Conservation (phyloP, 1,284 basidiomycete genomes). For the Psilocybe mexicana region DNA sequence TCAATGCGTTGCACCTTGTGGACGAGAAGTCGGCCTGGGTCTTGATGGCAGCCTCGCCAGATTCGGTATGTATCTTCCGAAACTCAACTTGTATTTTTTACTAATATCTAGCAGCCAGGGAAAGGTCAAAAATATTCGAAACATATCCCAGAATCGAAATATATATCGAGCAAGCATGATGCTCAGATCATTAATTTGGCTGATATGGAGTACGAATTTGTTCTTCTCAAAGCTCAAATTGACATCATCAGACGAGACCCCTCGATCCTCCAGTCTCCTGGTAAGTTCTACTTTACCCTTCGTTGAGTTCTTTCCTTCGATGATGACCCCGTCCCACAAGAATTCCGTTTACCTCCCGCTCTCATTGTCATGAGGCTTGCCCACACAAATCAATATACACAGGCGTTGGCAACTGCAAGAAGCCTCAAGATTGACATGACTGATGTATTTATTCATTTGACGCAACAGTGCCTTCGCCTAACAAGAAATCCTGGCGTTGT, state of each 20-base stretch:
- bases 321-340: slow-evolving; percentile 36
- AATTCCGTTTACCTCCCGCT: slow-evolving; percentile 63
- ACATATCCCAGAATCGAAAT: slow-evolving; percentile 79
- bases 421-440: slow-evolving; percentile 85
- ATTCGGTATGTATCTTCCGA: slow-evolving; percentile 40
- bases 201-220: slow-evolving; percentile 87
- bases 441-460: slow-evolving; percentile 79
- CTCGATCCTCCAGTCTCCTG: slow-evolving; percentile 37
- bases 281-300: slow-evolving; percentile 29
- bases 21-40: slow-evolving; percentile 88
- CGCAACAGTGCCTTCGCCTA: slow-evolving; percentile 78
- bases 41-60: slow-evolving; percentile 52
- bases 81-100: slow-evolving; percentile 11
- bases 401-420: slow-evolving; percentile 78
- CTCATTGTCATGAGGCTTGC: slow-evolving; percentile 82
- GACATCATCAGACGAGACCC: slow-evolving; percentile 64
- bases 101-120: slow-evolving; percentile 42
- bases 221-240: slow-evolving; percentile 77
- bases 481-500: slow-evolving; percentile 57
- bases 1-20: slow-evolving; percentile 87
- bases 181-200: slow-evolving; percentile 79
- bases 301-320: slow-evolving; percentile 21
- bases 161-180: slow-evolving; percentile 57
- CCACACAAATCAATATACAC: slow-evolving; percentile 78
- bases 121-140: slow-evolving; percentile 75